A percentile compares a stretch with the other conserved stretches of the same genome.
These are phyloP conservation scores for Parascedosporium putredinis DNA, from an alignment of 2,329 filamentous ascomycete species.

Conservation along the genomic window DNA sequence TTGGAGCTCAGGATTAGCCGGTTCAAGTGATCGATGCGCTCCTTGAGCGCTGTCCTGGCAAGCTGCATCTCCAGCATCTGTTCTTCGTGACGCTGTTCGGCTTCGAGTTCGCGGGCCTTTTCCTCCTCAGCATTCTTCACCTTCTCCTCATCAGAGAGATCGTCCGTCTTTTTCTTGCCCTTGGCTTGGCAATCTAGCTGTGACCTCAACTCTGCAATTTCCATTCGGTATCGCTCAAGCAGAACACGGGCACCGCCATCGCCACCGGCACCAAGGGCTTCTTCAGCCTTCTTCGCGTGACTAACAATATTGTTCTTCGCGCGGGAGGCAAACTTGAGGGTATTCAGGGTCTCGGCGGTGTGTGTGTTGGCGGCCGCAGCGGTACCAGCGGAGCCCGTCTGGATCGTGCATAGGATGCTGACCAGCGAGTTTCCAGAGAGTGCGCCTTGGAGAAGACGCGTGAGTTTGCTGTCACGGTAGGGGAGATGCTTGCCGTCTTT, in stretches of 20 bases:
- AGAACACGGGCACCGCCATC: slow-evolving; percentile 81
- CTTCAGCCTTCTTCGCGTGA: slow-evolving; percentile 89
- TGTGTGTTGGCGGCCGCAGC: slow-evolving; percentile 62
- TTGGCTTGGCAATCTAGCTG: slow-evolving; percentile 80
- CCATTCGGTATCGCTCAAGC: slow-evolving; percentile 85
- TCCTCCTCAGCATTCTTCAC: slow-evolving; percentile 60
- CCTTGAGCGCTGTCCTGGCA: slow-evolving; percentile 87
- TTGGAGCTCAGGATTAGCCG: slow-evolving; percentile 91
- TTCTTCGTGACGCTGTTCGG: slow-evolving; percentile 81
- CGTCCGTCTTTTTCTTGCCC: slow-evolving; percentile 46
- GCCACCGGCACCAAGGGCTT: slow-evolving; percentile 68
- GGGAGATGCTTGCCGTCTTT: slow-evolving; percentile 88
- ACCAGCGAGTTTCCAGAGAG: slow-evolving; percentile 89
- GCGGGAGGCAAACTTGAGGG: slow-evolving; percentile 88
- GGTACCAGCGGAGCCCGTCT: slow-evolving; percentile 69
- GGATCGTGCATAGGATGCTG: slow-evolving; percentile 94
- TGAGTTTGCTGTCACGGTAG: slow-evolving; percentile 96
- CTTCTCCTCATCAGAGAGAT: slow-evolving; percentile 42
- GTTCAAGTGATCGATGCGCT: slow-evolving; percentile 94
- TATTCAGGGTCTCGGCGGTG: slow-evolving; percentile 84
- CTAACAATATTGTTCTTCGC: slow-evolving; percentile 98
- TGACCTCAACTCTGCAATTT: slow-evolving; percentile 70
- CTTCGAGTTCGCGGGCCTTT: slow-evolving; percentile 64
- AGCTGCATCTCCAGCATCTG: slow-evolving; percentile 99
- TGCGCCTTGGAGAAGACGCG: slow-evolving; percentile 80